Evolutionary conservation across 2,329 filamentous ascomycete species (phyloP).

Genomic region (Ophiostoma quercus): DNA sequence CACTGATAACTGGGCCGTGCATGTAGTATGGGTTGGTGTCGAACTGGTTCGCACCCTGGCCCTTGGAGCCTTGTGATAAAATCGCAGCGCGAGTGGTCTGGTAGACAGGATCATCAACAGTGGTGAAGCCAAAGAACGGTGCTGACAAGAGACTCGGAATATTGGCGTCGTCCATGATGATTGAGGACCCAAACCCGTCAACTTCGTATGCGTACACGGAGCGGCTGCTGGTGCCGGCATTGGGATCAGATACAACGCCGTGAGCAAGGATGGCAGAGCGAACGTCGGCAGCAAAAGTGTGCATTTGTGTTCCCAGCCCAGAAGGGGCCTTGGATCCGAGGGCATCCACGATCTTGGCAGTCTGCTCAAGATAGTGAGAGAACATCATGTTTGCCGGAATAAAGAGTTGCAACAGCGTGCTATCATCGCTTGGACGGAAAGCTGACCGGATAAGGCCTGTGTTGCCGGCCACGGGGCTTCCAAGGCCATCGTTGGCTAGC

Average conservation of each 20-base stretch:
- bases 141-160: slow-evolving; percentile 58
- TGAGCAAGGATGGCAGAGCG: slow-evolving; percentile 28
- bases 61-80: slow-evolving; percentile 35
- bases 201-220: slow-evolving; percentile 66
- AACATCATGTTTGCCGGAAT: slow-evolving; percentile 90
- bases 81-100: slow-evolving; percentile 70
- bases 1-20: slow-evolving; percentile 48
- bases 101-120: slow-evolving; percentile 58
- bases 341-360: slow-evolving; percentile 43
- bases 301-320: slow-evolving; percentile 53
- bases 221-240: slow-evolving; percentile 37
- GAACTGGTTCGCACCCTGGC: slow-evolving; percentile 26
- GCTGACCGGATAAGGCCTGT: slow-evolving; percentile 81
- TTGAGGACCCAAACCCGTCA: slow-evolving; percentile 60
- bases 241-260: slow-evolving; percentile 46
- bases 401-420: slow-evolving; percentile 77
- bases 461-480: slow-evolving; percentile 71
- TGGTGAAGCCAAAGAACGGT: slow-evolving; percentile 57
- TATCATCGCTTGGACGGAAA: slow-evolving; percentile 86
- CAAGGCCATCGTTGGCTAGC: slow-evolving; percentile 67
- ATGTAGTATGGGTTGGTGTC: slow-evolving; percentile 68
- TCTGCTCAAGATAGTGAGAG: slow-evolving; percentile 53
- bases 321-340: slow-evolving; percentile 35
- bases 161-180: slow-evolving; percentile 64
- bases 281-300: slow-evolving; percentile 49